Evolutionary conservation across 2,329 filamentous ascomycete species (phyloP).

Genomic region (Paecilomyces fulvus): DNA sequence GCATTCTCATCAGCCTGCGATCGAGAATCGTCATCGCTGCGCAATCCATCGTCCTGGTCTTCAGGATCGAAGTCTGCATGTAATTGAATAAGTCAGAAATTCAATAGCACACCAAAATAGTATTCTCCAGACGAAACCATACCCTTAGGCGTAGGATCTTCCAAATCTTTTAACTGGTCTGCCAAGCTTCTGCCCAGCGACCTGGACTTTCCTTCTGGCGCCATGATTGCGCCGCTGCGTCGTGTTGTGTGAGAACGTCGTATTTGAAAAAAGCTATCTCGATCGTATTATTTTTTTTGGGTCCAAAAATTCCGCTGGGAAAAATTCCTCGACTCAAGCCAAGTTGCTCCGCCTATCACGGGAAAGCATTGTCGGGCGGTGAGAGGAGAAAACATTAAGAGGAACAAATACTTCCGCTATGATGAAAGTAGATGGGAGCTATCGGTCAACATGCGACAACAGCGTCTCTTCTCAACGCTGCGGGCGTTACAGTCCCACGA

Average conservation of each 20-base stretch:
- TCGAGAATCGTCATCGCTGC: conserved; percentile 47
- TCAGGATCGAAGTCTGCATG: conserved; percentile 79
- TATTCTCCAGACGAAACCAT: conserved; percentile 5
- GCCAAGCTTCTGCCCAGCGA: conserved; percentile 42
- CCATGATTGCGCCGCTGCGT: conserved; percentile 14
- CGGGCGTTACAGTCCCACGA: conserved; percentile 58
- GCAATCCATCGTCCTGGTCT: conserved; percentile 49
- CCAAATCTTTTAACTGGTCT: conserved; percentile 53
- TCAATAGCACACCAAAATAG: neutral
- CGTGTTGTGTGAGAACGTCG: neutral
- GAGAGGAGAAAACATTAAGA: neutral
- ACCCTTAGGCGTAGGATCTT: conserved; percentile 58
- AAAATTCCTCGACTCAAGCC: conserved; percentile 5
- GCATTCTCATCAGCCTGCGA: conserved; percentile 40
- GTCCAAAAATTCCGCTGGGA: conserved; percentile 6
- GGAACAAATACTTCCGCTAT: neutral
- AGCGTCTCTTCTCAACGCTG: conserved; percentile 46
- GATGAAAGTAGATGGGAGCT: neutral
- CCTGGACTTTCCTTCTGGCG: conserved; percentile 40
- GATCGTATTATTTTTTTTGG: conserved; percentile 2
- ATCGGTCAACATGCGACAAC: neutral
- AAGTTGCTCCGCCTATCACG: neutral
- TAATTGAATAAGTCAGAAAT: conserved; percentile 5
- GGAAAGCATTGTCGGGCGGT: conserved; percentile 5
- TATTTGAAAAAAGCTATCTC: neutral